phyloP scores from a whole-genome alignment of 140 eudicot genomes.

The Stevia rebaudiana region DNA sequence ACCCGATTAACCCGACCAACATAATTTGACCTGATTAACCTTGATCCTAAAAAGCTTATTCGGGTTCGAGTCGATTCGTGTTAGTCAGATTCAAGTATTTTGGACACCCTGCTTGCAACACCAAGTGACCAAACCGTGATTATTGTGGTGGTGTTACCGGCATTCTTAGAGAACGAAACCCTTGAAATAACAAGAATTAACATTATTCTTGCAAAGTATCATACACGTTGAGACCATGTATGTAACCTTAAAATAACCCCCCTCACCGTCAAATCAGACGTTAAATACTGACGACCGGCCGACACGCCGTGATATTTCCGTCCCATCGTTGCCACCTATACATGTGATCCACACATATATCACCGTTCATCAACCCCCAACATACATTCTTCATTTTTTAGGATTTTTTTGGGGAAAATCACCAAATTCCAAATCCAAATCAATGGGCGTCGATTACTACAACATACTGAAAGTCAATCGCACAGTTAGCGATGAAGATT shows the following conservation, averaged over 20 bases:
- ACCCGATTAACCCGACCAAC: no score
- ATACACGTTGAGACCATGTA: no score
- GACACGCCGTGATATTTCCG: conserved; percentile 43
- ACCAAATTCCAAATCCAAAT: background rate
- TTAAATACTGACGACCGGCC: conserved; percentile 33
- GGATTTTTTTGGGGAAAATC: conserved; percentile 9
- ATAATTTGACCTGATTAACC: no score
- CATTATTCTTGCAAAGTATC: no score
- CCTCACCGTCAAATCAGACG: conserved; percentile 18
- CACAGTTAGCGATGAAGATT: conserved; percentile 61
- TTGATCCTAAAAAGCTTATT: no score
- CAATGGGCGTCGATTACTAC: conserved; percentile 86
- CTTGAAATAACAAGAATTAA: no score
- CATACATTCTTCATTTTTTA: background rate
- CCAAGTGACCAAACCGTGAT: no score
- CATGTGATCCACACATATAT: conserved; percentile 19
- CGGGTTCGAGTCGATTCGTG: no score
- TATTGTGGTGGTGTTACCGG: no score
- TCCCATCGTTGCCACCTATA: conserved; percentile 35
- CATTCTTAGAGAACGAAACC: no score
- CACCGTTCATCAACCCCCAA: conserved; percentile 1
- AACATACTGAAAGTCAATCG: conserved; percentile 54
- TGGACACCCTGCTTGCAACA: no score
- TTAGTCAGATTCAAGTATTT: no score
- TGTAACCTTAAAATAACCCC: conserved; percentile 26